These are phyloP conservation scores for Fusarium tjaetaba DNA, from an alignment of 2,329 filamentous ascomycete species.

Conservation along the genomic window DNA sequence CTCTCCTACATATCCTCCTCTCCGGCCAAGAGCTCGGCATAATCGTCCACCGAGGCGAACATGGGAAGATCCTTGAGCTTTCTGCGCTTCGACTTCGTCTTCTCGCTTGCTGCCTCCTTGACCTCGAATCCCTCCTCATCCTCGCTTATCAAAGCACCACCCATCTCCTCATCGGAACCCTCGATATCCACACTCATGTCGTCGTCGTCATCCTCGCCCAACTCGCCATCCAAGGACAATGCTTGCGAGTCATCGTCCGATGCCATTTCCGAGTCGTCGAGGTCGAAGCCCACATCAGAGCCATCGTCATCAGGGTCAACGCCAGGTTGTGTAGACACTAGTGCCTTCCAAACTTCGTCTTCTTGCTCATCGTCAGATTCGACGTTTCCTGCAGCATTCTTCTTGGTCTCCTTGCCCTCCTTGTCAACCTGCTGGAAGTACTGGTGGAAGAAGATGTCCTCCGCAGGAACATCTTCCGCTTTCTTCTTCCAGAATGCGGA, in stretches of 20 bases:
- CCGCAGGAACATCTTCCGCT: constrained; percentile 83
- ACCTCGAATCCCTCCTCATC: constrained; percentile 62
- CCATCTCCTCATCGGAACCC: constrained; percentile 56
- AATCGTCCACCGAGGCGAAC: constrained; percentile 94
- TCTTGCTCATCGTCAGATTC: constrained; percentile 69
- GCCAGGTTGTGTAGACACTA: constrained; percentile 83
- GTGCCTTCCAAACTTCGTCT: constrained; percentile 90
- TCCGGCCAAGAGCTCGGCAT: constrained; percentile 82
- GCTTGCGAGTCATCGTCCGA: constrained; percentile 58
- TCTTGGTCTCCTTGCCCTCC: constrained; percentile 62
- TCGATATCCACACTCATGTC: constrained; percentile 53
- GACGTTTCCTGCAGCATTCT: constrained; percentile 58
- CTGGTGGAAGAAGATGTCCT: constrained; percentile 98
- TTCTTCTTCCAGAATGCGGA: constrained; percentile 93
- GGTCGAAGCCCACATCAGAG: constrained; percentile 60
- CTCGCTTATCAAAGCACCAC: constrained; percentile 53
- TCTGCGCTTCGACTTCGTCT: constrained; percentile 71
- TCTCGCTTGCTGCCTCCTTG: constrained; percentile 68
- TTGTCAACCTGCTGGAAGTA: constrained; percentile 87
- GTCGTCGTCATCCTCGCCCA: constrained; percentile 58
- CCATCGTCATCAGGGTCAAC: constrained; percentile 57
- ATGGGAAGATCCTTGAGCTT: constrained; percentile 89
- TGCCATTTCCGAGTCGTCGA: constrained; percentile 61
- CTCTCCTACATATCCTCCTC: constrained; percentile 65
- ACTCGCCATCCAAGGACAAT: constrained; percentile 55